Evolutionary conservation across 345 rosid genomes (phyloP).

Genomic region (Limnanthes douglasii): DNA sequence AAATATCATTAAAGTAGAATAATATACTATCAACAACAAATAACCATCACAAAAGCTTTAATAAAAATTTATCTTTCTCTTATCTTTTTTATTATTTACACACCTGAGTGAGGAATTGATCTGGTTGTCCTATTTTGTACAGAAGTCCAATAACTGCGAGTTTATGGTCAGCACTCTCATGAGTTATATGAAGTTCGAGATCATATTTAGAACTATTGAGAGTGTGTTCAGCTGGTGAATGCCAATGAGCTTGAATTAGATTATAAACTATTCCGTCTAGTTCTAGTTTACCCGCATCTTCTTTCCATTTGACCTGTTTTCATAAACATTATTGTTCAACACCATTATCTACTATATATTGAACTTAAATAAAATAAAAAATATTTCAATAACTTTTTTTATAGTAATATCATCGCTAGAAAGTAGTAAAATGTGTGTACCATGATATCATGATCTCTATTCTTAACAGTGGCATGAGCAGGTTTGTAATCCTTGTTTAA

Average conservation of each 20-base stretch:
- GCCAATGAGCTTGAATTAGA: not conserved
- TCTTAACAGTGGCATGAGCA: constrained; percentile 33
- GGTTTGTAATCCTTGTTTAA: constrained; percentile 35
- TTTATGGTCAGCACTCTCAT: constrained; percentile 13
- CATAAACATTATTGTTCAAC: constrained; percentile 48
- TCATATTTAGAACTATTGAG: constrained; percentile 13
- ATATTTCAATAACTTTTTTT: constrained; percentile 46
- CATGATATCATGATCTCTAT: constrained; percentile 51
- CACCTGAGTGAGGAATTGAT: constrained; percentile 43
- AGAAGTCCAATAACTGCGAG: constrained; percentile 39
- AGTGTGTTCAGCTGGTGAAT: not conserved
- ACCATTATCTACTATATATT: constrained; percentile 69
- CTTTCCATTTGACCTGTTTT: constrained; percentile 38
- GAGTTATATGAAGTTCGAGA: constrained; percentile 58
- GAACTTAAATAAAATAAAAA: no score
- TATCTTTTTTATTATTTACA: no score
- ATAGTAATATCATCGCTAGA: not conserved
- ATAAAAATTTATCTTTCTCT: no score
- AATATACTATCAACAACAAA: no score
- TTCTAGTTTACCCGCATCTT: no score
- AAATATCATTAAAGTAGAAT: no score
- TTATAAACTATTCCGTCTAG: no score
- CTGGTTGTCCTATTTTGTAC: constrained; percentile 38
- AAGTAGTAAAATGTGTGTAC: no score
- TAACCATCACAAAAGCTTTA: no score